These are phyloP conservation scores for Alternaria tenuissima DNA, from an alignment of 2,329 filamentous ascomycete species.

Conservation along the genomic window DNA sequence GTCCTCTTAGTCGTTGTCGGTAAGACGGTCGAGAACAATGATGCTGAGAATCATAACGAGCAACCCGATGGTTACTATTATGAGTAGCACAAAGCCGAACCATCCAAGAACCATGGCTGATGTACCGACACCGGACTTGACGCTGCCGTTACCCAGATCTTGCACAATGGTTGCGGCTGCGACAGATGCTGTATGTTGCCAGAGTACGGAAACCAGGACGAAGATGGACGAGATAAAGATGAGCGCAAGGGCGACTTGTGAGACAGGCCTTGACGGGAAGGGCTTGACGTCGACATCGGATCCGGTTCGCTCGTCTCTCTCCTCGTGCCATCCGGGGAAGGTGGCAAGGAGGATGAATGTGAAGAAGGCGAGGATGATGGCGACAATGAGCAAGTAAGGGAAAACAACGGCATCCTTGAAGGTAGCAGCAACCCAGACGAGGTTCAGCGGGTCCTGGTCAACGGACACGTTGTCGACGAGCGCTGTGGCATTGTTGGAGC, in stretches of 20 bases:
- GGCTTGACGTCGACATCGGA: slow-evolving; percentile 91
- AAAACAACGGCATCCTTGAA: slow-evolving; percentile 99
- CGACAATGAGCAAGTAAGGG: slow-evolving; percentile 97
- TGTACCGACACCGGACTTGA: slow-evolving; percentile 87
- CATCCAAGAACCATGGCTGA: slow-evolving; percentile 96
- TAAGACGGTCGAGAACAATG: slow-evolving; percentile 72
- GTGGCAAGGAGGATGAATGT: slow-evolving; percentile 94
- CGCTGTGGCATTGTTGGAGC: slow-evolving; percentile 95
- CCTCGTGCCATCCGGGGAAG: slow-evolving; percentile 97
- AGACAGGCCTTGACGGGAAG: slow-evolving; percentile 90
- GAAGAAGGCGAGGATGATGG: slow-evolving; percentile 95
- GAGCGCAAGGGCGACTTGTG: slow-evolving; percentile 89
- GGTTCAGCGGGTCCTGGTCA: slow-evolving; percentile 93
- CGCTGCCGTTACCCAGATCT: slow-evolving; percentile 89
- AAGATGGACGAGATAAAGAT: slow-evolving; percentile 78
- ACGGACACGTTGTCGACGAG: slow-evolving; percentile 87
- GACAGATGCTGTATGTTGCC: slow-evolving; percentile 96
- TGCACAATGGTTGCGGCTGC: slow-evolving; percentile 93
- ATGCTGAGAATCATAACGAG: slow-evolving; percentile 98
- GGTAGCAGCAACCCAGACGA: slow-evolving; percentile 95
- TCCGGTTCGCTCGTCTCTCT: slow-evolving; percentile 76
- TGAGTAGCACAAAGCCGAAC: slow-evolving; percentile 93
- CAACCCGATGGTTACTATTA: slow-evolving; percentile 93
- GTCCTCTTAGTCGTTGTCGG: slow-evolving; percentile 49
- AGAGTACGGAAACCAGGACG: slow-evolving; percentile 73